Percentiles rank a stretch among this genome's conserved stretches.
phyloP scores from a whole-genome alignment of 75 land plant species.

The Sequoiadendron giganteum region DNA sequence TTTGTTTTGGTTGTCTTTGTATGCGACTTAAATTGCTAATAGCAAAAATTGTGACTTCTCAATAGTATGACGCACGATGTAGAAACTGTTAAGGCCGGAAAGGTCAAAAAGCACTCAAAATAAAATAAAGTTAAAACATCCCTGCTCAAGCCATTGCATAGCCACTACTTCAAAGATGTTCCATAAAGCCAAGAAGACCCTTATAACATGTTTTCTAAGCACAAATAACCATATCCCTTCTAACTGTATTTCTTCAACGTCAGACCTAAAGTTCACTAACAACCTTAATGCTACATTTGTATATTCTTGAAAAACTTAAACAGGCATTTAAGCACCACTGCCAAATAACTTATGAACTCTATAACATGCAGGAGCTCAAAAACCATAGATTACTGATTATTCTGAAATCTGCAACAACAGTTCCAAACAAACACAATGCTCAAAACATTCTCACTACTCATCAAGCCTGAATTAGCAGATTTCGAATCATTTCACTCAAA shows the following conservation, averaged over 20 bases:
- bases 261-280: not conserved
- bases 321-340: not conserved
- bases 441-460: not conserved
- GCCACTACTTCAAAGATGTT: not conserved
- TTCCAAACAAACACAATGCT: not conserved
- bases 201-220: not conserved
- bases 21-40: no score
- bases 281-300: no score
- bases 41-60: no score
- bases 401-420: no score
- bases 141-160: not conserved
- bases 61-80: no score
- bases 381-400: not conserved
- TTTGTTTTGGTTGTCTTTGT: no score
- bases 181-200: not conserved
- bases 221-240: no score
- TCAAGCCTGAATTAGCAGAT: no score
- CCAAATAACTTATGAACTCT: not conserved
- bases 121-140: no score
- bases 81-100: no score
- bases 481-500: not conserved
- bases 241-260: not conserved
- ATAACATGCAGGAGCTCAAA: not conserved
- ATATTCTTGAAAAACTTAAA: no score
- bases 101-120: no score